Evolutionary conservation across 108 stramenopile genomes (phyloP).

Genomic region (Epipyxis sp.): DNA sequence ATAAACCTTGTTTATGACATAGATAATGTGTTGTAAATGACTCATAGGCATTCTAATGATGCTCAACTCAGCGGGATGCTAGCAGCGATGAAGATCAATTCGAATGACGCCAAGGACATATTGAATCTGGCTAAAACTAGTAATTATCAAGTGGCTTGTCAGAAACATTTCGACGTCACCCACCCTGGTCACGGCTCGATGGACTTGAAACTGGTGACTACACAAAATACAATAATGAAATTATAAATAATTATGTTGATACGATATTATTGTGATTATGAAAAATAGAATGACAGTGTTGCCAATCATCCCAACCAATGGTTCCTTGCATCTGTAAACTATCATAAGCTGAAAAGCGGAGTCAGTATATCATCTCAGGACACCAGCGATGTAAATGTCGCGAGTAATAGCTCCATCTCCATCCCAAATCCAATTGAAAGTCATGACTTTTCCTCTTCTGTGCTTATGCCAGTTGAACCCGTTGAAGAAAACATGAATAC

Average conservation of each 20-base stretch:
- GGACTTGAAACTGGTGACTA: slow-evolving; percentile 47
- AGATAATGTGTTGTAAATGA: slow-evolving; percentile 14
- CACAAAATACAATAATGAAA: too few relatives aligned
- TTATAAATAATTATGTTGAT: too few relatives aligned
- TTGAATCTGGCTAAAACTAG: slow-evolving; percentile 65
- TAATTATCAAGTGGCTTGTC: slow-evolving; percentile 86
- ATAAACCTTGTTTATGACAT: slow-evolving; percentile 66
- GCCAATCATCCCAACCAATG: slow-evolving; percentile 46
- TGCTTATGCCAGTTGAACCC: too few relatives aligned
- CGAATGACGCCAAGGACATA: slow-evolving; percentile 67
- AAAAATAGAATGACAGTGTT: not conserved
- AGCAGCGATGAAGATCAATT: slow-evolving; percentile 55
- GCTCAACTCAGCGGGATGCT: slow-evolving; percentile 64
- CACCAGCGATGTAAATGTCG: not conserved
- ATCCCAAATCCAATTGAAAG: too few relatives aligned
- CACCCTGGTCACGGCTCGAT: slow-evolving; percentile 62
- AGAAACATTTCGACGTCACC: slow-evolving; percentile 83
- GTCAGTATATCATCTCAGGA: not conserved
- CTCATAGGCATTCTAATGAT: slow-evolving; percentile 77
- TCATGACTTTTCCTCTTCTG: too few relatives aligned
- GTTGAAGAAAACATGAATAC: too few relatives aligned
- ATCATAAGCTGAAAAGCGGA: slow-evolving; percentile 35
- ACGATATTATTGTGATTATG: too few relatives aligned
- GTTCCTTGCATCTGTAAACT: slow-evolving; percentile 73
- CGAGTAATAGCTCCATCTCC: not conserved